These are phyloP conservation scores for Termitomyces sp. DNA, from an alignment of 768 basidiomycete species.

Conservation along the genomic window DNA sequence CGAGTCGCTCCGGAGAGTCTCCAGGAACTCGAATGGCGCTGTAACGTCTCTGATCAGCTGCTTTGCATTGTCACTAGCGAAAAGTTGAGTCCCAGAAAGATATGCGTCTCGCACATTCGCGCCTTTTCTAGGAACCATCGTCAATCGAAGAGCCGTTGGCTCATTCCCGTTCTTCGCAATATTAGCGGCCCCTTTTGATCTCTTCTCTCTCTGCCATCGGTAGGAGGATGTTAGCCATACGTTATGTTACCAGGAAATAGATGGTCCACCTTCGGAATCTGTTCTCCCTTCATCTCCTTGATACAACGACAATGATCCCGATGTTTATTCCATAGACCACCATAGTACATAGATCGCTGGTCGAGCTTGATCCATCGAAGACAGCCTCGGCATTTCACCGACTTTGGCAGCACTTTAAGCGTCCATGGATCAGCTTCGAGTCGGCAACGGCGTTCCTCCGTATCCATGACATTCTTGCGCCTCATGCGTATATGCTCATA, in stretches of 20 bases:
- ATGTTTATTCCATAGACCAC: slow-evolving; percentile 7
- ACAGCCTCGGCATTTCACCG: slow-evolving; percentile 5
- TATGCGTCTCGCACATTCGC: background rate
- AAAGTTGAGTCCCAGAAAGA: background rate
- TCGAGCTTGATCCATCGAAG: slow-evolving; percentile 9
- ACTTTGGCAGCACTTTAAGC: slow-evolving; percentile 1
- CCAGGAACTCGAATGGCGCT: background rate
- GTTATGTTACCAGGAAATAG: background rate
- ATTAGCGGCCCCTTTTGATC: background rate
- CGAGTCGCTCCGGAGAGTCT: background rate
- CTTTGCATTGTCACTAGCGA: too few relatives aligned
- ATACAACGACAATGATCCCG: slow-evolving; percentile 2
- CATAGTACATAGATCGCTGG: slow-evolving; percentile 6
- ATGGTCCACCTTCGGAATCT: slow-evolving; percentile 1
- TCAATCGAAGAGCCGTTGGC: background rate
- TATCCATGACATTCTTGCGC: slow-evolving; percentile 9
- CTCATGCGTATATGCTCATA: background rate
- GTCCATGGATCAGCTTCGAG: slow-evolving; percentile 5
- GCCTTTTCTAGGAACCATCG: background rate
- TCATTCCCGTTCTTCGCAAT: background rate
- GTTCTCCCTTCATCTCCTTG: slow-evolving; percentile 3
- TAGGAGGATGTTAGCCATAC: background rate
- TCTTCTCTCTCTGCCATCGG: background rate
- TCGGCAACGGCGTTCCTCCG: slow-evolving; percentile 1
- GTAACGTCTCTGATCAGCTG: background rate